phyloP scores from a whole-genome alignment of 2,329 filamentous ascomycete species.

The Fonsecaea multimorphosa region DNA sequence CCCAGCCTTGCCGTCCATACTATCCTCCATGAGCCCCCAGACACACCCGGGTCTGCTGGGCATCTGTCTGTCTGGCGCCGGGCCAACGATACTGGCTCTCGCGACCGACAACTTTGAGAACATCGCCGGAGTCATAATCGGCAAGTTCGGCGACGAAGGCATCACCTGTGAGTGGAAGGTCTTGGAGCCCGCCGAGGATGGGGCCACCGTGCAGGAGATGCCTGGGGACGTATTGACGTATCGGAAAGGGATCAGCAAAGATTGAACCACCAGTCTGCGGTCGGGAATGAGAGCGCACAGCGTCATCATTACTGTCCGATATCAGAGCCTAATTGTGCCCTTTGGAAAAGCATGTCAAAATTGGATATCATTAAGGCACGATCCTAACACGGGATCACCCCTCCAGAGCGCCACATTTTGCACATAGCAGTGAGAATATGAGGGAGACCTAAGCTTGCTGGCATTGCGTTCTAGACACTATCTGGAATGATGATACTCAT shows the following conservation, averaged over 20 bases:
- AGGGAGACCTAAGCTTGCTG: conserved; percentile 26
- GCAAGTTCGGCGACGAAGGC: conserved; percentile 65
- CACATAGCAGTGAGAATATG: not conserved
- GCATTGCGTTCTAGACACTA: conserved; percentile 37
- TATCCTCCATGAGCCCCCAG: conserved; percentile 86
- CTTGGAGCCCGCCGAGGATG: conserved; percentile 80
- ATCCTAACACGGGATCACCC: not conserved
- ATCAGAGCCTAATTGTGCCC: not conserved
- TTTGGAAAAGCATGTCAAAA: not conserved
- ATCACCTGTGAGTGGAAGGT: conserved; percentile 87
- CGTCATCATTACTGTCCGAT: not conserved
- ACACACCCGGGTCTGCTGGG: conserved; percentile 87
- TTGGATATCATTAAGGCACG: conserved; percentile 1
- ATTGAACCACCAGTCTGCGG: not conserved
- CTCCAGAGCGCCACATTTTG: not conserved
- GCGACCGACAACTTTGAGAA: conserved; percentile 87
- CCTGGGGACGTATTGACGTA: conserved; percentile 28
- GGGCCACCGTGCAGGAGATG: conserved; percentile 47
- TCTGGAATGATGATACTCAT: conserved; percentile 35
- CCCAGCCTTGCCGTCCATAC: conserved; percentile 86
- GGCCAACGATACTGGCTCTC: conserved; percentile 90
- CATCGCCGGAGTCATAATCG: conserved; percentile 81
- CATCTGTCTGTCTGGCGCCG: conserved; percentile 92
- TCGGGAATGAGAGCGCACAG: not conserved
- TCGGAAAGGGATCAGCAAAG: conserved; percentile 12